Evolutionary conservation across 108 stramenopile species (phyloP), one percentile per base, ranked within the genome.

Genomic region (Discostella pseudostelligera): DNA sequence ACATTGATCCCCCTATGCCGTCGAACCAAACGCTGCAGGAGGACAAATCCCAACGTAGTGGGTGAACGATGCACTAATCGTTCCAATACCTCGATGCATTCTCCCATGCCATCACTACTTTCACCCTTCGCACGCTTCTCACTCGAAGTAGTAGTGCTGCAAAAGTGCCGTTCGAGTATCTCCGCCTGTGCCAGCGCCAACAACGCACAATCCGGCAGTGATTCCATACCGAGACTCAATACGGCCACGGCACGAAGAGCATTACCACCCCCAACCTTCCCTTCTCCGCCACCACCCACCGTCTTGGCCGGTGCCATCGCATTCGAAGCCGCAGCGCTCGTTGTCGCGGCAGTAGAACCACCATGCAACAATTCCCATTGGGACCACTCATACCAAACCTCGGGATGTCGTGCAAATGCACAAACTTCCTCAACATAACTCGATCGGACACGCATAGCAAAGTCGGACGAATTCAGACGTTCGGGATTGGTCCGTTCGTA

Each of bases 401-500:
- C 93, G 14, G 88, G 85, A 69, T 89, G 85, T 22, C 86, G 65
- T 32, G 86, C 84, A 62, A 92, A 81, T 3, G 79, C 82, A 58
- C 86, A 86, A n/a, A 74, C 82, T 64, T 85, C 81, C 65, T 90
- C 94, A 43, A 84, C 75, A 82, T 84, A 95, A 25, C 70, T 70
- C 16, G 80, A 67, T 24, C 94, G 82, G 22, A 95, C 77, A 12
- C 90, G 80, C 16, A 50, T 40, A 12, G 83, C 76, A 10, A 80
- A 48, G 5, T 90, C 90, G 4, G 79, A 40, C 17, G 79, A 44
- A 46, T 54, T 74, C 37, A 95, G 62, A 26, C 90, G 79, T 47
- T 95, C 94, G 20, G 94, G 94, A 75, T 95, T 95, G 39, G 90
- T 89, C 28, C 90, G 81, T 86, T 95, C 90, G 70, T 92, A 95